Conservation (phyloP, 148 eudicot species). For the Rheum nobile region DNA sequence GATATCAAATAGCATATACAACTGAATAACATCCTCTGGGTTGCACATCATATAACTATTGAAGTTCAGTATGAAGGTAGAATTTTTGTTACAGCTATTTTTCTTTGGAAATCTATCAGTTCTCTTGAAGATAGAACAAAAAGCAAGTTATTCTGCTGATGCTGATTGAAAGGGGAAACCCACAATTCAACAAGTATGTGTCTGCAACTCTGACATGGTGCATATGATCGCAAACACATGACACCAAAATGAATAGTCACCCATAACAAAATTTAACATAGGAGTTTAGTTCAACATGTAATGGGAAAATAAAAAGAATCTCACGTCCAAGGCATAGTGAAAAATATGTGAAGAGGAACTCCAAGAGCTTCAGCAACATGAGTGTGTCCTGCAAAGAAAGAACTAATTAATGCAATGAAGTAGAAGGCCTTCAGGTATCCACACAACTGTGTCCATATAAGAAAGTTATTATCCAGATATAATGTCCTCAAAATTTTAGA, state of each 20-base stretch:
- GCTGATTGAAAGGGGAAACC: neutral
- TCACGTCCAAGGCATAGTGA: slow-evolving; percentile 99
- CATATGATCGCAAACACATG: neutral
- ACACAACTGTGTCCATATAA: neutral
- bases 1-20: neutral
- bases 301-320: slow-evolving; percentile 10
- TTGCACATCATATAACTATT: neutral
- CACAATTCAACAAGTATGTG: neutral
- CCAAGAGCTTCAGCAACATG: slow-evolving; percentile 98
- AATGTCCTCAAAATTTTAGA: neutral
- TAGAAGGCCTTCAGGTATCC: neutral
- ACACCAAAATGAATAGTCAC: neutral
- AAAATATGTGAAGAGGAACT: slow-evolving; percentile 85
- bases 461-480: neutral
- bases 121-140: neutral
- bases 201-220: neutral
- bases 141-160: neutral
- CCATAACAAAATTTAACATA: neutral
- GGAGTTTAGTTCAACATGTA: neutral
- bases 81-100: neutral
- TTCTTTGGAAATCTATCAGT: neutral
- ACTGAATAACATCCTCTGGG: neutral
- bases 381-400: slow-evolving; percentile 54
- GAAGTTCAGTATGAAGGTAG: neutral
- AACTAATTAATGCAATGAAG: slow-evolving; percentile 2